These are phyloP conservation scores for Rhodomyrtus tomentosa DNA, from an alignment of 345 rosid species.

Conservation along the genomic window DNA sequence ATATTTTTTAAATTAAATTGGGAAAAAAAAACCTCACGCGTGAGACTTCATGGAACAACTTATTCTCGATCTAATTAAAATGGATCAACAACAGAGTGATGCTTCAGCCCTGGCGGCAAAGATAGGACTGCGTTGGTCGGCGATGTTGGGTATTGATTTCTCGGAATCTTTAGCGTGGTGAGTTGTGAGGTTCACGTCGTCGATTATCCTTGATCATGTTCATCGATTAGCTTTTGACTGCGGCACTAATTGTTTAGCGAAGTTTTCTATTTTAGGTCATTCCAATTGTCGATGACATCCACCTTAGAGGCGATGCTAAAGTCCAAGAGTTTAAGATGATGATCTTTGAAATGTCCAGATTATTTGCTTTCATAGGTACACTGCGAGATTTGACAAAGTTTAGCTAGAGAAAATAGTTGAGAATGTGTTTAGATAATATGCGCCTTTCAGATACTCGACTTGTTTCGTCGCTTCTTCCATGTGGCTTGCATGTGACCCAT, in stretches of 20 bases:
- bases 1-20: no score
- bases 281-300: slow-evolving; percentile 74
- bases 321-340: no score
- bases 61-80: no score
- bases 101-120: no score
- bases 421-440: slow-evolving; percentile 12
- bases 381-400: slow-evolving; percentile 75
- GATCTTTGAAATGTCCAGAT: not conserved
- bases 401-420: slow-evolving; percentile 46
- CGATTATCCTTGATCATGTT: not conserved
- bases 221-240: not conserved
- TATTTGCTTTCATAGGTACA: slow-evolving; percentile 36
- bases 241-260: not conserved
- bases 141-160: slow-evolving; percentile 53
- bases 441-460: not conserved
- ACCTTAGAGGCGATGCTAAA: slow-evolving; percentile 61
- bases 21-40: no score
- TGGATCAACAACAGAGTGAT: no score
- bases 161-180: slow-evolving; percentile 54
- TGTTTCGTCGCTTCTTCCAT: not conserved
- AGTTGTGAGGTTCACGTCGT: not conserved
- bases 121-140: no score
- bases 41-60: no score
- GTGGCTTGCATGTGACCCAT: not conserved
- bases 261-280: slow-evolving; percentile 26